Base-by-base conservation (phyloP, 371 early-diverging fungal species). In the Catenaria anguillulae region DNA sequence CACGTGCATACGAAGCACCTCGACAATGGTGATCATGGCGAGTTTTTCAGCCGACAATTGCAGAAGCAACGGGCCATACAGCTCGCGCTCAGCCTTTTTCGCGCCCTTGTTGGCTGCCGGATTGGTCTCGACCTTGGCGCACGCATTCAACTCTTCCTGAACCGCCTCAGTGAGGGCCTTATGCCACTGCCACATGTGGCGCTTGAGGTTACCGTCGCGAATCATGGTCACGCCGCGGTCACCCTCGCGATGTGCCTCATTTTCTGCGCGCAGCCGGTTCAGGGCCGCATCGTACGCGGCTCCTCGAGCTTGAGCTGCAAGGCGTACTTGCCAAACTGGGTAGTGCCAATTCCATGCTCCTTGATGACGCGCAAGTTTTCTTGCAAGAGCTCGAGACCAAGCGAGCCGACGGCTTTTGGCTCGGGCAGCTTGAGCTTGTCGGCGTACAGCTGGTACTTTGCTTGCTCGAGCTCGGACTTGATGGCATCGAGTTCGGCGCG, bases 251-350 rank as follows among this genome's bases (percentile, higher is more conserved):
- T 26, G 8, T 19, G 15, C 15, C 55, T 77, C 73, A 40, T 77
- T 68, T 26, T 77, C 75, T 21, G 84, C 74, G n/a, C 84, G 77
- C 65, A 89, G 70, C 55, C 76, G 76, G 55, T 86, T 86, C 29
- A 87, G 68, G 2, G 92, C 90, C 2, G 86, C 82, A 29, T 84
- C 81, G 54, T 87, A 83, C 0, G 93, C 84, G 55, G 86, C 59
- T 85, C 84, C 71, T 96, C 94, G 10, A 96, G 70, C 62, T 80
- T 79, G n/a, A 84, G 62, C 70, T 96, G 94, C 60, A 83, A 78
- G 37, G 87, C 85, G 65, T 84, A 85, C 34, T 79, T 78, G 36
- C 79, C 75, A 60, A 83, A 73, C 17, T 5, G 40, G n/a, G 77
- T 70, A 33, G 74, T 73, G 3, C 70, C 50, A 12, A 66, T 66